Evolutionary conservation across 176 grass and related monocot species (phyloP).

Genomic region (Carex scoparia): DNA sequence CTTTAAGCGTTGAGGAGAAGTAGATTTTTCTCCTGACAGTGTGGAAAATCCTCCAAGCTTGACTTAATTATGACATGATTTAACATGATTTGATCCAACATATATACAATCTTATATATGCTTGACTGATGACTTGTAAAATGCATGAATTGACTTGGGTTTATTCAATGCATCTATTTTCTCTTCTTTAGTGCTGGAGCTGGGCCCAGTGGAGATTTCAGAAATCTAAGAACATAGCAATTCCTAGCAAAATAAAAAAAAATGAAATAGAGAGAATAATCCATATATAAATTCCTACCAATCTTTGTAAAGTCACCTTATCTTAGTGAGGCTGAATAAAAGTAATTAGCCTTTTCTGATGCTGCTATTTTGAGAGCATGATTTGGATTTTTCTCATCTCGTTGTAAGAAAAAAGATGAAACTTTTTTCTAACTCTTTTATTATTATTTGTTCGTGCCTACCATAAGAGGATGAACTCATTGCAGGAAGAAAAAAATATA

Average conservation of each 20-base stretch:
- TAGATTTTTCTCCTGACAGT: not conserved
- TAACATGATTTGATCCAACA: not conserved
- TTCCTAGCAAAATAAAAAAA: not conserved
- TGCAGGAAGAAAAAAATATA: too few species aligned
- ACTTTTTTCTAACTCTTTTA: too few species aligned
- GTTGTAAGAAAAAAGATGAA: too few species aligned
- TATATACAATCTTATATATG: not conserved
- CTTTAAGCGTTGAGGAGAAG: not conserved
- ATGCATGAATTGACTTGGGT: not conserved
- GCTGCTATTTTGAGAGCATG: too few species aligned
- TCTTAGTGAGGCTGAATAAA: too few species aligned
- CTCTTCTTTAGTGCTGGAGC: not conserved
- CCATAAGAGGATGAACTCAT: too few species aligned
- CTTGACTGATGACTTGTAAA: not conserved
- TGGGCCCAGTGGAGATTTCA: not conserved
- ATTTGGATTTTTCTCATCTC: too few species aligned
- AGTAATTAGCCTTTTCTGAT: too few species aligned
- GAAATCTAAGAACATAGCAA: not conserved
- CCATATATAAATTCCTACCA: not conserved
- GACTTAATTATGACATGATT: not conserved
- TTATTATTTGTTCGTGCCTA: too few species aligned
- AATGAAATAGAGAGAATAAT: not conserved
- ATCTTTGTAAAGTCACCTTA: too few species aligned
- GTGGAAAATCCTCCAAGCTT: not conserved
- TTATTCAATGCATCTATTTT: not conserved